phyloP scores from a whole-genome alignment of 768 basidiomycete genomes.

The Naganishia friedmannii region DNA sequence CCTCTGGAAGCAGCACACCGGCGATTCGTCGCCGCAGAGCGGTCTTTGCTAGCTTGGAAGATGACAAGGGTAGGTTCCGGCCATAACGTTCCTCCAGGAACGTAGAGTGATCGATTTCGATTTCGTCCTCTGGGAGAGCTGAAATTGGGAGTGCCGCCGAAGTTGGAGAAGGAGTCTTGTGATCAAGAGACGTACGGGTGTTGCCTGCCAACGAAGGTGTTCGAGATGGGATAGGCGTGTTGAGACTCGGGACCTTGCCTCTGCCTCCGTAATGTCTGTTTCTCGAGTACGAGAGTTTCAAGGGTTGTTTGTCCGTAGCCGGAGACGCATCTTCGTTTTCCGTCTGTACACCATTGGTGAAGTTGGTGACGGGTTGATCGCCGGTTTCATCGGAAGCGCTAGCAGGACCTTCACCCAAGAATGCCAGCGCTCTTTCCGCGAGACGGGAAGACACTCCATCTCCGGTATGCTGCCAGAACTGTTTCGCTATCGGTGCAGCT shows the following conservation, averaged over 20 bases:
- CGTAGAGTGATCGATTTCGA: conserved; percentile 63
- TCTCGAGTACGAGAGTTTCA: conserved; percentile 38
- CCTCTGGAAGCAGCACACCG: conserved; percentile 68
- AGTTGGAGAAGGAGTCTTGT: neutral
- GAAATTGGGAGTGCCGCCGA: conserved; percentile 26
- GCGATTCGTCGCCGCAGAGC: conserved; percentile 85
- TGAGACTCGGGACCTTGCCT: conserved; percentile 10
- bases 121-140: conserved; percentile 52
- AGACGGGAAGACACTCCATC: conserved; percentile 82
- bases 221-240: conserved; percentile 1
- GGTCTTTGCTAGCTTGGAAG: conserved; percentile 75
- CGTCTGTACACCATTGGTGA: conserved; percentile 15
- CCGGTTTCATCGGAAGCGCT: conserved; percentile 21
- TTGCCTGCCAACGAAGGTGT: conserved; percentile 14
- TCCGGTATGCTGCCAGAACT: conserved; percentile 96
- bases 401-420: conserved; percentile 59
- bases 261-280: conserved; percentile 47
- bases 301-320: conserved; percentile 18
- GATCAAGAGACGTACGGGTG: neutral
- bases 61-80: conserved; percentile 73
- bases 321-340: conserved; percentile 21
- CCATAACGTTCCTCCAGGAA: conserved; percentile 96
- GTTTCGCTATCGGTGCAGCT: conserved; percentile 66
- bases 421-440: conserved; percentile 74
- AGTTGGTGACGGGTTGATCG: conserved; percentile 20